Percentiles rank a stretch among this genome's conserved stretches.
Evolutionary conservation across 2,329 filamentous ascomycete species (phyloP).

Genomic region (Mycocentrospora acerina): DNA sequence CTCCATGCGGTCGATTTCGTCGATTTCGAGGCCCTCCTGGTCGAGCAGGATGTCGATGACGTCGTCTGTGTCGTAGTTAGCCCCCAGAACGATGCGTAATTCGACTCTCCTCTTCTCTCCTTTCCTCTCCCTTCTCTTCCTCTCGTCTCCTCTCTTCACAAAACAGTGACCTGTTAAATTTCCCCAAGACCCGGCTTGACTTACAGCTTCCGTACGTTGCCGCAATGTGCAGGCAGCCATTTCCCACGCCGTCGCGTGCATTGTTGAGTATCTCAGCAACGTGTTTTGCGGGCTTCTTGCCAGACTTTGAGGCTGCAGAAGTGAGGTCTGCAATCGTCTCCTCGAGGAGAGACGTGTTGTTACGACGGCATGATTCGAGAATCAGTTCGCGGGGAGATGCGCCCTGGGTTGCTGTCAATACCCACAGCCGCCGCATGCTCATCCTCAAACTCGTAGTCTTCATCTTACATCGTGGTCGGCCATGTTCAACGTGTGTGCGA

Average conservation of each 20-base stretch:
- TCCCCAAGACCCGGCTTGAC: too few relatives aligned
- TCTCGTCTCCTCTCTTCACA: too few relatives aligned
- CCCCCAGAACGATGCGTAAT: not conserved
- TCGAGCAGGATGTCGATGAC: constrained; percentile 80
- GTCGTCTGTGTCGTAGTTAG: constrained; percentile 59
- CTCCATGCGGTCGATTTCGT: constrained; percentile 70
- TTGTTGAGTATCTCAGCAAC: constrained; percentile 80
- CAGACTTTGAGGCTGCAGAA: constrained; percentile 48
- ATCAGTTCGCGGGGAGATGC: constrained; percentile 82
- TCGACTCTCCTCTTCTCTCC: too few relatives aligned
- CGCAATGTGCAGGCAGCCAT: constrained; percentile 86
- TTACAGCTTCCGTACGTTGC: constrained; percentile 82
- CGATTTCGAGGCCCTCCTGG: constrained; percentile 82
- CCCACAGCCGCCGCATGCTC: not conserved
- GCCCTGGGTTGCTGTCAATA: constrained; percentile 58
- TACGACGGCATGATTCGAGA: constrained; percentile 88
- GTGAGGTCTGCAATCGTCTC: constrained; percentile 66
- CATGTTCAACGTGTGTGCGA: constrained; percentile 21
- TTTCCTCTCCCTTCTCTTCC: too few relatives aligned
- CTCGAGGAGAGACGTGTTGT: constrained; percentile 83
- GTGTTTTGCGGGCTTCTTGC: constrained; percentile 57
- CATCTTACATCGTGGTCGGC: constrained; percentile 38
- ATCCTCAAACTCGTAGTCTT: too few relatives aligned
- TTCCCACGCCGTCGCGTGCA: constrained; percentile 81
- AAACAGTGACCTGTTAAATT: too few relatives aligned